Conservation (phyloP, 768 basidiomycete genomes). For the Mrakia blollopis region DNA sequence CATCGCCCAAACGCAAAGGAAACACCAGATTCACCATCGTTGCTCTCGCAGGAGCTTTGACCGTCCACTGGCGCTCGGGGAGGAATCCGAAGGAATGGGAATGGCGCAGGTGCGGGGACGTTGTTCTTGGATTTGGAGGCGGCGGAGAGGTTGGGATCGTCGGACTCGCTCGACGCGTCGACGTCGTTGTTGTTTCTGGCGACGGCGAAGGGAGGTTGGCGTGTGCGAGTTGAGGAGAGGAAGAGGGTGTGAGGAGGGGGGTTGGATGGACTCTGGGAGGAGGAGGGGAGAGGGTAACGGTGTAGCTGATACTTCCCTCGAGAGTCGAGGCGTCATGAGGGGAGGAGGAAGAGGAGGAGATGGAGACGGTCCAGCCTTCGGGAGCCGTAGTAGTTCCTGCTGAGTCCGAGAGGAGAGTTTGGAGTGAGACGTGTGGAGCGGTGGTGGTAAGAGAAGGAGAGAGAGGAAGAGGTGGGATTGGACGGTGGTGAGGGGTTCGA, state of each 20-base stretch:
- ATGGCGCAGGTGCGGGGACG: too few species aligned
- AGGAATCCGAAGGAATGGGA: too few species aligned
- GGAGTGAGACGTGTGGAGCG: neutral
- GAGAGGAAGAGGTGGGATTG: neutral
- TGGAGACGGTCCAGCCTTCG: conserved; percentile 10
- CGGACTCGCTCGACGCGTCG: neutral
- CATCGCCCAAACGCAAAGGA: neutral
- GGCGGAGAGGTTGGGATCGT: neutral
- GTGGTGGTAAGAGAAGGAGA: neutral
- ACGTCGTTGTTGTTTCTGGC: too few species aligned
- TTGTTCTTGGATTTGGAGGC: too few species aligned
- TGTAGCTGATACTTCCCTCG: neutral
- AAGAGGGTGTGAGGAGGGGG: neutral
- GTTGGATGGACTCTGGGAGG: neutral
- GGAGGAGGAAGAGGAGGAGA: neutral
- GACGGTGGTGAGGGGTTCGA: neutral
- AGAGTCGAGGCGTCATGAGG: neutral
- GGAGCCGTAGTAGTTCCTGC: neutral
- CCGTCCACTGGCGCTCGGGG: neutral
- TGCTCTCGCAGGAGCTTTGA: neutral
- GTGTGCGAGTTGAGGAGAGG: neutral
- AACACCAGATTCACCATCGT: neutral
- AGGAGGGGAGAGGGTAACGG: neutral
- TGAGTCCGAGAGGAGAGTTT: neutral
- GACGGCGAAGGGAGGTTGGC: neutral